A percentile compares a stretch with the other conserved stretches of the same genome.
Conservation (phyloP, 192 early-diverging fungal genomes). For the Spinellus fusiger region DNA sequence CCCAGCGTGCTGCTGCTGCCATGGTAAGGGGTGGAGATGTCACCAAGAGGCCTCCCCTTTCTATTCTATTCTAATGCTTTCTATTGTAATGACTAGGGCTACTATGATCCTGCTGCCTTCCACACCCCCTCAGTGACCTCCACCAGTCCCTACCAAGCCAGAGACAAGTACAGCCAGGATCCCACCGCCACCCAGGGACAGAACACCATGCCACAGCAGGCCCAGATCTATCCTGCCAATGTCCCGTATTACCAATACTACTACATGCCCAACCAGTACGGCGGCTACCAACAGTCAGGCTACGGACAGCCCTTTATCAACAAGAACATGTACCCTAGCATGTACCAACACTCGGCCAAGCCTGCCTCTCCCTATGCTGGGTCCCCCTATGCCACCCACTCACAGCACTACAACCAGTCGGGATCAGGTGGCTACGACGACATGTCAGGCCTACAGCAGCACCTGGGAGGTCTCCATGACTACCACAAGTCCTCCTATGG, state of each 20-base stretch:
- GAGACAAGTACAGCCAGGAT: constrained; percentile 51
- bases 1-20: constrained; percentile 46
- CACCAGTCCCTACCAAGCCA: constrained; percentile 43
- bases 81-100: constrained; percentile 25
- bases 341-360: constrained; percentile 54
- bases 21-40: constrained; percentile 10
- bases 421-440: constrained; percentile 38
- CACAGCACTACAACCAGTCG: constrained; percentile 24
- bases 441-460: constrained; percentile 25
- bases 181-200: constrained; percentile 29
- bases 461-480: constrained; percentile 26
- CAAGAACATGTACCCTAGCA: constrained; percentile 79
- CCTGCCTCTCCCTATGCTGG: constrained; percentile 24
- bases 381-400: constrained; percentile 34
- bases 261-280: constrained; percentile 77
- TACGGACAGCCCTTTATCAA: constrained; percentile 91
- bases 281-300: constrained; percentile 71
- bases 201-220: constrained; percentile 35
- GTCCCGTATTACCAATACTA: constrained; percentile 83
- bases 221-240: constrained; percentile 47
- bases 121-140: constrained; percentile 52
- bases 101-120: constrained; percentile 47
- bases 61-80: no score
- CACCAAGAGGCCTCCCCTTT: background rate
- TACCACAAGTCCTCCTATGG: constrained; percentile 40